A percentile compares a stretch with the other conserved stretches of the same genome.
Conservation (phyloP, 345 rosid genomes). For the Combretum micranthum region DNA sequence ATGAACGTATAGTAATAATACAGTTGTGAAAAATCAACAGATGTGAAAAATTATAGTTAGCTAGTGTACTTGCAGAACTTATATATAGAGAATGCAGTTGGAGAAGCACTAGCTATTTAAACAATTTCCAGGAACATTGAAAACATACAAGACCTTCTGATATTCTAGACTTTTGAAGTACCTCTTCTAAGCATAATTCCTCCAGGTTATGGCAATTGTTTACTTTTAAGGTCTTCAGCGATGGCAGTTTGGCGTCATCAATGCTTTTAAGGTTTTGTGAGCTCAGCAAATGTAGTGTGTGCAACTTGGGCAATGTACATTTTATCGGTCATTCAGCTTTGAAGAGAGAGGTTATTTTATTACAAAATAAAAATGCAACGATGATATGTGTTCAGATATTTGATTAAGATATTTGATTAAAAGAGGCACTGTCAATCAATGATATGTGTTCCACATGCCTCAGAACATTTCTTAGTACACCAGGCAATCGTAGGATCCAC, state of each 20-base stretch:
- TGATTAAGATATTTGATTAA: too few species aligned
- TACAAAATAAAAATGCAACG: conserved; percentile 41
- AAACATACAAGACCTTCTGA: not conserved
- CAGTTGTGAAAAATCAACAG: too few species aligned
- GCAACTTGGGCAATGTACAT: conserved; percentile 15
- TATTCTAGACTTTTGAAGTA: conserved; percentile 3
- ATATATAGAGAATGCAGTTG: too few species aligned
- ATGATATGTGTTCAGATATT: conserved; percentile 25
- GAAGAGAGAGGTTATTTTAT: conserved; percentile 23
- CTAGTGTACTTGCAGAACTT: too few species aligned
- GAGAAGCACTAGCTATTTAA: conserved; percentile 3
- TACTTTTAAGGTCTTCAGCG: not conserved
- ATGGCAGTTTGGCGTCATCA: conserved; percentile 10
- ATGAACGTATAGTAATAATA: too few species aligned
- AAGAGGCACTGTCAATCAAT: conserved; percentile 16
- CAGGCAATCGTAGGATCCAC: conserved; percentile 16
- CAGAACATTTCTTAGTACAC: conserved; percentile 9
- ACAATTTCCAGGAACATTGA: not conserved
- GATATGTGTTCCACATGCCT: conserved; percentile 21
- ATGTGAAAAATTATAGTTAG: too few species aligned
- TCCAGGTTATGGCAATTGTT: rapidly evolving
- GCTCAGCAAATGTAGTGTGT: conserved; percentile 22
- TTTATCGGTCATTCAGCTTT: not conserved
- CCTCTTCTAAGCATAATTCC: not conserved
- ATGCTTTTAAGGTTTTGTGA: conserved; percentile 24